phyloP scores from a whole-genome alignment of 441 rosid species.

The Rhodomyrtus psidioides region DNA sequence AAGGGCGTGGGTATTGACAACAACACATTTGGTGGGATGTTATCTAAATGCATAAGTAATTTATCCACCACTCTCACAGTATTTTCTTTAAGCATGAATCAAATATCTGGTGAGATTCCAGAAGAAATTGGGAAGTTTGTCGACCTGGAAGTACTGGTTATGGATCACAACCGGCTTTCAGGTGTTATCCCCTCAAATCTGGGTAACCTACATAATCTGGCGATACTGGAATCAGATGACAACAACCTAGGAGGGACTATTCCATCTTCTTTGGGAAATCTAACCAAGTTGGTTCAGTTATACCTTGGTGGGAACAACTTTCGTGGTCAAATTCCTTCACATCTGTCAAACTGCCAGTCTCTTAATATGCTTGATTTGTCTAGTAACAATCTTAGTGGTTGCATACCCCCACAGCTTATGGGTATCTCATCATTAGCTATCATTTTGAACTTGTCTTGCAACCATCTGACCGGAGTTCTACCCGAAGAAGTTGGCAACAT shows the following conservation, averaged over 20 bases:
- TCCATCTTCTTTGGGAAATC: neutral
- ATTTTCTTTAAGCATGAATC: neutral
- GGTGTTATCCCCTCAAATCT: neutral
- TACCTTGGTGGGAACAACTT: no score
- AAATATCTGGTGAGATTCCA: slow-evolving; percentile 3
- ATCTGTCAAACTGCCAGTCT: no score
- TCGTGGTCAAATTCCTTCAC: no score
- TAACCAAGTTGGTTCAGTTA: neutral
- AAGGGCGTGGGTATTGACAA: neutral
- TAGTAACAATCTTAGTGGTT: no score
- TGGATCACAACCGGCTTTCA: neutral
- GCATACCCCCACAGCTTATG: no score
- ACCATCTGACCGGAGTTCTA: no score
- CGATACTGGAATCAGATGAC: no score
- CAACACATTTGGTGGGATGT: slow-evolving; percentile 6
- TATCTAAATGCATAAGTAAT: neutral
- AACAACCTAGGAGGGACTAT: neutral
- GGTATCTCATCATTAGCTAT: no score
- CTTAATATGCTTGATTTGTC: no score
- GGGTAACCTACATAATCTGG: neutral
- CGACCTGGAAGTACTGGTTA: neutral
- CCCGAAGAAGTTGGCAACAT: no score
- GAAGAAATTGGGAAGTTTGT: neutral
- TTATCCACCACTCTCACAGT: neutral
- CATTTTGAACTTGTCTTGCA: no score